Base-by-base conservation (phyloP, 352 stramenopile species). In the Phytophthora citricola region DNA sequence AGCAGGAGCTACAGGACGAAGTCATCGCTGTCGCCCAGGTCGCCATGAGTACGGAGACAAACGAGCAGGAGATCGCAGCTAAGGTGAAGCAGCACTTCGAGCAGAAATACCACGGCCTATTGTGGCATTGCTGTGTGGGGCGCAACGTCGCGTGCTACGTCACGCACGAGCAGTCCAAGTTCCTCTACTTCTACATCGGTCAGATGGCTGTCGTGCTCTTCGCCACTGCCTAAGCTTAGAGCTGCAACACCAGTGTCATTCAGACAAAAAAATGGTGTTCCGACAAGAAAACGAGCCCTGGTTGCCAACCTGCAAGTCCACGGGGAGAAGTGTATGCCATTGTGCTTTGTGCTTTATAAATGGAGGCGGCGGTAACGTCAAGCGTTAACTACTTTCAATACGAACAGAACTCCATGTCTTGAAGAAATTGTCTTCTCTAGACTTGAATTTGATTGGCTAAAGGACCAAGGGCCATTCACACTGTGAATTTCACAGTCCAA, bases 171-270 rank as follows among this genome's bases (percentile, higher is more conserved):
- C 89, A 97, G 69, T 92, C 80, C 61, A 98, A 97, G 73, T 98
- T 98, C 63, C 91, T 98, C 53, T 98, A 98, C 80, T 98, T 98
- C 63, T 98, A 98, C 87, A 92, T 98, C 45, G 94, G 94, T 17
- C 94, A 98, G 71, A 96, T 96, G 75, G 94, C 92, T 26, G 81
- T 98, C 47, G 96, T 97, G 54, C 81, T 98, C 22, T 98, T 98
- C 48, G 89, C 87, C 20, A 96, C 85, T 7, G 86, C 83, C 1
- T 93, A 70, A 78, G 32, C 26, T 48, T 52, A 52, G 26, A n/a
- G 34, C 17, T 15, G 9, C 17, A 44, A 52, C 40, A 20, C 17
- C 17, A 20, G 17, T 20, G 17, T 0, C 17, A 20, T 20, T 20
- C 17, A 20, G 17, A 20, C 17, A 20, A 20, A 20, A 20, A 20